Base-by-base conservation (phyloP, 2,329 filamentous ascomycete genomes). In the Neofusicoccum kwambonambiense region DNA sequence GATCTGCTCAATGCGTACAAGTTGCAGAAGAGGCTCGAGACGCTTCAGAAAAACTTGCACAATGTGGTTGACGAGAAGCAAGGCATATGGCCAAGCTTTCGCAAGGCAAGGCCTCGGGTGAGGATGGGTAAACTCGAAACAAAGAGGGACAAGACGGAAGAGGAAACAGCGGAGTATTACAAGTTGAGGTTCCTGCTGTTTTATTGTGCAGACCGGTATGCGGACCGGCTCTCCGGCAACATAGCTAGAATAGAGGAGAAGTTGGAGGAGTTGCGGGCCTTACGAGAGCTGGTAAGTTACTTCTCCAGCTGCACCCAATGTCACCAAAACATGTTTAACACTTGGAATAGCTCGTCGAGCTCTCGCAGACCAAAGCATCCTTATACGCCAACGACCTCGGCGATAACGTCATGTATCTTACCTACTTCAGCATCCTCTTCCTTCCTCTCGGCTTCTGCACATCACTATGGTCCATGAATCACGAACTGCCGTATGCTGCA, bases 351-450 rank as follows among this genome's bases (percentile, higher is more conserved):
- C 27, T 56, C 12, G 50, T 64, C 11, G 50, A 56, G 9, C 49
- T 64, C 4, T 64, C 61, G 3, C 61, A 64, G n/a, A 64, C 41
- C 37, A 50, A 50, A 15, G 61, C 61, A 6, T 63, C 61, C 8
- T 39, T 63, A 2, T 54, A 61, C 11, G 64, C 64, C 4, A 65
- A 58, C 13, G 7, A 51, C 2, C 56, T 65, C 7, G 64, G 54
- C 4, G 57, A 62, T 9, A 50, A 65, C 17, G 37, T 65, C 13
- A 65, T 45, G 13, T 54, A 51, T 13, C 47, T 62, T 7, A 65
- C 63, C 12, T 65, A 65, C 35, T 44, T 61, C 44, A 51, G 34
- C 42, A 65, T 65, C n/a, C 31, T 65, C 4, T 65, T 62, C 17
- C 39, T 65, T 3, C 64, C 64, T 4, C 22, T 65, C 1, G 41